Evolutionary conservation across 768 basidiomycete species (phyloP), one percentile per base, ranked within the genome.

Genomic region (Royoungia palumana): DNA sequence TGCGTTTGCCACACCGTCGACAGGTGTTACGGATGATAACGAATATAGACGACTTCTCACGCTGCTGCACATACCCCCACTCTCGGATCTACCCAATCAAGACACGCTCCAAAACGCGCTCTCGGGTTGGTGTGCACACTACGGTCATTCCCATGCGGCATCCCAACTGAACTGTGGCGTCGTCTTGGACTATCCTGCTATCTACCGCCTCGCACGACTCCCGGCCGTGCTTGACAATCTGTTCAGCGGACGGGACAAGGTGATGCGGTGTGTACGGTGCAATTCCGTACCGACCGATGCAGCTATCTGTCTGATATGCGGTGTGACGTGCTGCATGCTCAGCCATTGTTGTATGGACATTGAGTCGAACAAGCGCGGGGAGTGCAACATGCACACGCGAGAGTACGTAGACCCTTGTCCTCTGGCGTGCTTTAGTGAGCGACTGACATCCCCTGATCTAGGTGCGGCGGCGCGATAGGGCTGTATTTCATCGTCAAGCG

Each of bases 341-440:
- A 91, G 90, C 56, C 85, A 94, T 53, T 99, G 96, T 61, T 99
- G 96, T 64, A 73, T 76, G 55, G 92, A 93, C 54, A 58, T 67
- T 43, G 76, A 73, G 16, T 73, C 76, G 14, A 72, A 55, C 20
- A 71, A 73, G 35, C 73, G 85, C 21, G 96, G 95, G 24, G 95
- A 99, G 62, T 97, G 94, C 66, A 99, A 97, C 64, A 81, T 89
- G 76, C 96, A 98, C 64, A 89, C 87, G 43, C 77, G 93, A 78
- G 87, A 90, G 95, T 96, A 62, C 63, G 93, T 83, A 7, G 46
- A 49, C 13, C 27, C 6, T 28, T 27, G n/a, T 28, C 28, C 42
- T 16, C 2, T 22, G 9, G 25, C 6, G 5, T 24, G n/a, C 8
- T 25, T 25, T 32, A 4, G 10, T 17, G 17, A 21, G n/a, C 6